phyloP scores from a whole-genome alignment of 2,329 filamentous ascomycete genomes.

The Penicillium sp. region DNA sequence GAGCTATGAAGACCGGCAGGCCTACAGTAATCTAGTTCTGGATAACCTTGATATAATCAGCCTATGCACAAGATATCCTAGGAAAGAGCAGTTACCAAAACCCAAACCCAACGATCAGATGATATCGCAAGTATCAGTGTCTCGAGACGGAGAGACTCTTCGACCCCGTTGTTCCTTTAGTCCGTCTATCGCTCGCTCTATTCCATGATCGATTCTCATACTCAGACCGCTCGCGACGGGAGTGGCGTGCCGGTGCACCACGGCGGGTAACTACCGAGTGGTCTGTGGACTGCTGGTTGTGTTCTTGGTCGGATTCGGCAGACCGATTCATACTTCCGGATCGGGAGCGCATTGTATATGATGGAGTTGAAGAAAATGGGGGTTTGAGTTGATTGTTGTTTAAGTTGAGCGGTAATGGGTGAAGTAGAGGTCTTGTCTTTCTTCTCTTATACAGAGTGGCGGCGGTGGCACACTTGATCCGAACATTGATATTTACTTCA shows the following conservation, averaged over 20 bases:
- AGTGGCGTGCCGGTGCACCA: constrained; percentile 6
- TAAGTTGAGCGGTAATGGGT: background rate
- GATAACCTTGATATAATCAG: too few relatives aligned
- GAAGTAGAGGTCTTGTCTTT: background rate
- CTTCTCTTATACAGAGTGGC: constrained; percentile 8
- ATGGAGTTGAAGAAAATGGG: background rate
- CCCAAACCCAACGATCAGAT: background rate
- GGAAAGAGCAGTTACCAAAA: background rate
- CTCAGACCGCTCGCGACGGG: background rate
- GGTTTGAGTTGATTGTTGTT: background rate
- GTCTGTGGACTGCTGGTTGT: background rate
- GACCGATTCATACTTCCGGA: background rate
- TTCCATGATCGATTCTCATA: background rate
- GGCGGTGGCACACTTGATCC: constrained; percentile 7
- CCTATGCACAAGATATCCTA: too few relatives aligned
- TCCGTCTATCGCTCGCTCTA: background rate
- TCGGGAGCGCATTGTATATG: background rate
- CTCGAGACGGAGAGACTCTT: constrained; percentile 1
- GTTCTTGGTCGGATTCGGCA: background rate
- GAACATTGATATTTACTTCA: constrained; percentile 1
- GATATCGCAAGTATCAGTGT: constrained; percentile 1
- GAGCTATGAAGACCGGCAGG: background rate
- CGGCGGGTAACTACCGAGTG: constrained; percentile 7
- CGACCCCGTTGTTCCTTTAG: constrained; percentile 1
- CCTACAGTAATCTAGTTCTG: background rate